phyloP scores from a whole-genome alignment of 345 rosid species.

The Anastatica hierochuntica region DNA sequence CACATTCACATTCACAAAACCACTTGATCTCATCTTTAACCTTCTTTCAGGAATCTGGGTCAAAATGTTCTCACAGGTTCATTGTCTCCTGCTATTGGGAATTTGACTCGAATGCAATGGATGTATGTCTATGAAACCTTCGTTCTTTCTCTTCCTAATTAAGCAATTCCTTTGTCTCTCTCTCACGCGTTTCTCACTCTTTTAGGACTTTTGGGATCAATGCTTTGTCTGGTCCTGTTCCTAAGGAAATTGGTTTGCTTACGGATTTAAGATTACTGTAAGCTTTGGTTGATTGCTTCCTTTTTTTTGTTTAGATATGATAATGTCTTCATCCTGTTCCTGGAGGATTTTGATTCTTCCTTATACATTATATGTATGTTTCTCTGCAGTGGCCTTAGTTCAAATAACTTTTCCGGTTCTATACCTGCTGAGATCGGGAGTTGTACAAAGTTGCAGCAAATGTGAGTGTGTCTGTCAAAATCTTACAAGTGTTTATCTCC shows the following conservation, averaged over 20 bases:
- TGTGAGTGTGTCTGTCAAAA: conserved; percentile 38
- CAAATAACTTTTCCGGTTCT: conserved; percentile 63
- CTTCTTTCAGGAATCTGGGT: conserved; percentile 21
- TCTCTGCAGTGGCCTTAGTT: conserved; percentile 30
- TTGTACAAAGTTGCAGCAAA: conserved; percentile 32
- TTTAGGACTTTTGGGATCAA: conserved; percentile 45
- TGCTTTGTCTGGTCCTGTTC: conserved; percentile 55
- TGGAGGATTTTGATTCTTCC: not conserved
- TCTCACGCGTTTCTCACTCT: not conserved
- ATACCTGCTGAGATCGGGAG: conserved; percentile 57
- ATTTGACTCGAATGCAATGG: conserved; percentile 36
- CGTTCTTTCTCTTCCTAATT: not conserved
- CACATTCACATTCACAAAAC: not conserved
- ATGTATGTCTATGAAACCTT: conserved; percentile 32
- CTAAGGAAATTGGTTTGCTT: conserved; percentile 57
- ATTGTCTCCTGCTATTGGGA: conserved; percentile 24
- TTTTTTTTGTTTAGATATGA: not conserved
- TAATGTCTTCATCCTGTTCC: not conserved
- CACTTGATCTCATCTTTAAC: too few species aligned
- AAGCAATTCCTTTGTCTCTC: not conserved
- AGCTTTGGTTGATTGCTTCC: conserved; percentile 15
- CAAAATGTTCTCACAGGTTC: conserved; percentile 24
- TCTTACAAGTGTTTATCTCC: not conserved
- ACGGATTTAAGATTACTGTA: conserved; percentile 41
- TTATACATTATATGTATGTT: not conserved